These are phyloP conservation scores for Suhomyces guaymorum DNA, from an alignment of 1,139 yeast species.

Conservation along the genomic window DNA sequence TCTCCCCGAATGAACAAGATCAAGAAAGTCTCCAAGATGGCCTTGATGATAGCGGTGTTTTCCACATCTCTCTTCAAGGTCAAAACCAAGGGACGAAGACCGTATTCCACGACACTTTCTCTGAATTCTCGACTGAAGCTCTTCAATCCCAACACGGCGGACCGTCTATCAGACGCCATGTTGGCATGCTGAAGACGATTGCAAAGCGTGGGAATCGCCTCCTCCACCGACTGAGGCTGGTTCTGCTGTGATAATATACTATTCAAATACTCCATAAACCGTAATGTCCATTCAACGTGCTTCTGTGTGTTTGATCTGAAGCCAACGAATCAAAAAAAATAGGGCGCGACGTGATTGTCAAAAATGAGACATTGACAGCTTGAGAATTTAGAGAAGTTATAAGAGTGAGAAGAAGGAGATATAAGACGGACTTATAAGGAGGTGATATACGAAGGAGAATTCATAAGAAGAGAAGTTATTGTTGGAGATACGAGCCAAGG, in stretches of 20 bases:
- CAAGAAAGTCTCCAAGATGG: conserved; percentile 81
- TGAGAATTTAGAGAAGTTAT: too few species aligned
- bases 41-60: conserved; percentile 74
- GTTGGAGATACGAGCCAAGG: too few species aligned
- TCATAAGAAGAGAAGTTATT: too few species aligned
- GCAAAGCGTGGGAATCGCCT: conserved; percentile 84
- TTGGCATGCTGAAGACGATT: conserved; percentile 86
- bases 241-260: conserved; percentile 36
- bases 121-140: conserved; percentile 88
- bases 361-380: too few species aligned
- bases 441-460: too few species aligned
- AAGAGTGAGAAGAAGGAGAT: too few species aligned
- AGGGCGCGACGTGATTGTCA: too few species aligned
- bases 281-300: too few species aligned
- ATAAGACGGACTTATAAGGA: too few species aligned
- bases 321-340: too few species aligned
- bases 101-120: conserved; percentile 88
- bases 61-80: conserved; percentile 67
- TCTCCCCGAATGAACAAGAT: conserved; percentile 70
- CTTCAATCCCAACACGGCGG: conserved; percentile 87
- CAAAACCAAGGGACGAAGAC: conserved; percentile 70
- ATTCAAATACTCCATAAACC: conserved; percentile 43
- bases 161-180: conserved; percentile 79
- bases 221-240: conserved; percentile 64
- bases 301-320: too few species aligned